Base-by-base conservation (phyloP, 139 green algal species). In the Edaphochlamys debaryana region DNA sequence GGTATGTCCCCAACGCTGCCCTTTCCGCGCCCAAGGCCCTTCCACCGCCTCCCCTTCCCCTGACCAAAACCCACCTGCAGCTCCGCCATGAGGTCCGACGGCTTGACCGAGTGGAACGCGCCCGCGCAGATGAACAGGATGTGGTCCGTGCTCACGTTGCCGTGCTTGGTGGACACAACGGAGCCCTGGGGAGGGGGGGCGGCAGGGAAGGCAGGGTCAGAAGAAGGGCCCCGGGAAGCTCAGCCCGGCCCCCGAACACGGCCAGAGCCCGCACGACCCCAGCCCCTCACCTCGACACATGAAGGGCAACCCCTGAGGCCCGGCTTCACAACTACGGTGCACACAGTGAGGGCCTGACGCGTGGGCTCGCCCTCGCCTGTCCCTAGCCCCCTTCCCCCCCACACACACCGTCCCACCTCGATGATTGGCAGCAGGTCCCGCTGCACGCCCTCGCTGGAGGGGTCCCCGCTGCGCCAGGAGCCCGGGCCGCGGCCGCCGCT, bases 81-180 rank as follows among this genome's bases (percentile, higher is more conserved):
- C 83, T 93, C 90, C 19, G 90, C 87, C 67, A 93, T 90, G 80
- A 94, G 91, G 79, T 94, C 86, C 2, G 84, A 93, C 37, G 97
- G 97, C 88, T 98, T 98, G 69, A 91, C 93, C 5, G 87, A 90
- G 85, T 98, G 95, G 92, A 99, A 99, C n/a, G 97, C 97, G 25
- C 97, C 97, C 41, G 74, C 76, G 85, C 90, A 95, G 79, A 99
- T 98, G 94, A 99, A 99, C 50, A 99, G 92, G 70, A 99, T 97
- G 91, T 99, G 94, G 87, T 99, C 95, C 2, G 97, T 99, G 78
- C 92, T 94, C 19, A 99, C 94, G 62, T 98, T 98, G 84, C 97
- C 97, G 79, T 98, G 92, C 91, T 98, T 97, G 42, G 95, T 98
- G 79, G 40, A 87, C 9, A 98, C 92, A 3, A 91, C 82, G 37